These are phyloP conservation scores for Suhomyces ambrosiae DNA, from an alignment of 1,139 yeast genomes.

Conservation along the genomic window DNA sequence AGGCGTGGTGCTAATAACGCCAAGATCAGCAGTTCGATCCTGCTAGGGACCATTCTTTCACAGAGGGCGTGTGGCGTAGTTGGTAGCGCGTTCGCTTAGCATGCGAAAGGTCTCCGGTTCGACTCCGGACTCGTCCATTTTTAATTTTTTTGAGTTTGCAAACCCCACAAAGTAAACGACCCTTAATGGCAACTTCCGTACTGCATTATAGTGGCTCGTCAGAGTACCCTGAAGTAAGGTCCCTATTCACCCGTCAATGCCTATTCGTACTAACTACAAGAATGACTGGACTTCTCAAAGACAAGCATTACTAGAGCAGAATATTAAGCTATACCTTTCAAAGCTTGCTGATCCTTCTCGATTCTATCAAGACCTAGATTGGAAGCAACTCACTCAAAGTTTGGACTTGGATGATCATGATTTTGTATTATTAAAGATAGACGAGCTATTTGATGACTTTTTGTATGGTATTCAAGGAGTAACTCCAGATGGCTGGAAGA, in stretches of 20 bases:
- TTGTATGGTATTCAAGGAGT: conserved; percentile 12
- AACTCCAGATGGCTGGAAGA: conserved; percentile 5
- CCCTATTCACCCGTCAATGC: conserved; percentile 1
- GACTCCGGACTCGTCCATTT: conserved; percentile 84
- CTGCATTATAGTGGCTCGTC: background rate
- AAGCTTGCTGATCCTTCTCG: conserved; percentile 16
- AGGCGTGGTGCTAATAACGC: conserved; percentile 35
- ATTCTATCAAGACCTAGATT: conserved; percentile 23
- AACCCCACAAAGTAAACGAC: background rate
- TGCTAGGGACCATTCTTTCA: conserved; percentile 26
- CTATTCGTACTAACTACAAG: background rate
- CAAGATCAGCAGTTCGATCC: conserved; percentile 35
- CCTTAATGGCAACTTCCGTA: conserved; percentile 4
- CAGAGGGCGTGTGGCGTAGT: conserved; percentile 86
- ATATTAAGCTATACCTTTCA: conserved; percentile 16
- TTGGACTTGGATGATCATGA: conserved; percentile 21
- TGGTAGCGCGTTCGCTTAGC: conserved; percentile 92
- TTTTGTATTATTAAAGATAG: conserved; percentile 24
- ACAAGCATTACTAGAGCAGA: conserved; percentile 21
- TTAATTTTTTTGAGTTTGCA: conserved; percentile 18
- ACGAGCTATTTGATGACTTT: conserved; percentile 25
- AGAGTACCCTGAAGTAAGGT: background rate
- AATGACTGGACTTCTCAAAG: conserved; percentile 24
- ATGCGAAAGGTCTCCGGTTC: conserved; percentile 90
- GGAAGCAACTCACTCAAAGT: conserved; percentile 18